phyloP scores from a whole-genome alignment of 257 asterid genomes.

The Osmanthus fragrans region DNA sequence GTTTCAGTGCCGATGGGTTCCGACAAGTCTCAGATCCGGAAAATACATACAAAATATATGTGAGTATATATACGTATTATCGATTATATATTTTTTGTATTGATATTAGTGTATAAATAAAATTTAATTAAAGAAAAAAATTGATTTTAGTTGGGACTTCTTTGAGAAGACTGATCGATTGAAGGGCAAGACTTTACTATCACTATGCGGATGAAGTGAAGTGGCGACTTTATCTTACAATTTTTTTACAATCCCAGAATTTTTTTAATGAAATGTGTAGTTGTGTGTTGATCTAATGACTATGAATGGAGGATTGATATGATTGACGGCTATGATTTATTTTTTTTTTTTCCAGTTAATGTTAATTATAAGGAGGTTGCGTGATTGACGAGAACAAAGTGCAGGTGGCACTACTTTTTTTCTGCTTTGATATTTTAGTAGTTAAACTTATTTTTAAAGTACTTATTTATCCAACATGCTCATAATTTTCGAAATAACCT shows the following conservation, averaged over 20 bases:
- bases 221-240: too few species aligned
- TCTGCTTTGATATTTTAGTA: not conserved
- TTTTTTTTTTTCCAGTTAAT: not conserved
- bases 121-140: conserved; percentile 28
- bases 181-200: conserved; percentile 20
- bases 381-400: not conserved
- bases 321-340: conserved; percentile 36
- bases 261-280: too few species aligned
- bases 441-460: not conserved
- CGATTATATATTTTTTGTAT: not conserved
- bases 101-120: not conserved
- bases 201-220: conserved; percentile 39
- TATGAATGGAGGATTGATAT: not conserved
- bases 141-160: conserved; percentile 14
- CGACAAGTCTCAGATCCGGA: conserved; percentile 84
- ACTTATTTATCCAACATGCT: too few species aligned
- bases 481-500: too few species aligned
- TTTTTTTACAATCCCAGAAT: too few species aligned
- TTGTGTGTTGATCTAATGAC: not conserved
- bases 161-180: conserved; percentile 1
- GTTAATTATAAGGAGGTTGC: not conserved
- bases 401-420: not conserved
- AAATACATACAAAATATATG: conserved; percentile 31
- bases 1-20: conserved; percentile 70
- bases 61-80: conserved; percentile 28